Base-by-base conservation (phyloP, 2,329 filamentous ascomycete genomes). In the Aspergillus melleus region DNA sequence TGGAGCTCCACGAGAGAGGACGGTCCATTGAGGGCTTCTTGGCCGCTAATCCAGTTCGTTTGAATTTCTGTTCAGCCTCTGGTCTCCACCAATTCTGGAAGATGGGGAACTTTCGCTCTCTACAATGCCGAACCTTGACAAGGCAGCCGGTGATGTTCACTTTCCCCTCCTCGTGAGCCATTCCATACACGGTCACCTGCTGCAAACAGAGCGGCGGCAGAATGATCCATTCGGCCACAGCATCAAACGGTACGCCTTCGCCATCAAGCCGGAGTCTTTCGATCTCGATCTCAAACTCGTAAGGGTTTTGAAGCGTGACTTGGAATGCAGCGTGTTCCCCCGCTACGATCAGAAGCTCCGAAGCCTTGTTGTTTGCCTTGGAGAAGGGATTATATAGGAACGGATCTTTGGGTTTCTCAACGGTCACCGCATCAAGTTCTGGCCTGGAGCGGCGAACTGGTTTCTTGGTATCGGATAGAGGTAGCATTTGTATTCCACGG, bases 341-440 rank as follows among this genome's bases (percentile, higher is more conserved):
- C 4, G 91, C 88, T 20, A 98, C 90, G 30, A 97, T 80, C 1
- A 92, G 84, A 59, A 83, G 84, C 60, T 92, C 87, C 12, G 84
- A 80, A 1, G 82, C 80, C 24, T 74, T 78, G 19, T 79, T 80
- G 24, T 83, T 83, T 54, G 88, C 72, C 74, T 92, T 92, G 20
- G 92, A 78, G 70, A 97, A 98, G 0, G 95, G 92, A 70, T 97
- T 97, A 72, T 98, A 96, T 59, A 99, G 90, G 68, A 99, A 96
- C 0, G 95, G 95, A 62, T 95, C 92, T 64, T 83, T 78, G 56
- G 76, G 70, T 55, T 77, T 77, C 46, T 79, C 72, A 8, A 73
- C 71, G 11, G 75, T 75, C 12, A 76, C 77, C 10, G 78, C 73
- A 50, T 80, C 77, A 44, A 86, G 71, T 61, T 86, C 83, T 42